Conservation (phyloP, 768 basidiomycete genomes). For the Pulveroboletus sp. region DNA sequence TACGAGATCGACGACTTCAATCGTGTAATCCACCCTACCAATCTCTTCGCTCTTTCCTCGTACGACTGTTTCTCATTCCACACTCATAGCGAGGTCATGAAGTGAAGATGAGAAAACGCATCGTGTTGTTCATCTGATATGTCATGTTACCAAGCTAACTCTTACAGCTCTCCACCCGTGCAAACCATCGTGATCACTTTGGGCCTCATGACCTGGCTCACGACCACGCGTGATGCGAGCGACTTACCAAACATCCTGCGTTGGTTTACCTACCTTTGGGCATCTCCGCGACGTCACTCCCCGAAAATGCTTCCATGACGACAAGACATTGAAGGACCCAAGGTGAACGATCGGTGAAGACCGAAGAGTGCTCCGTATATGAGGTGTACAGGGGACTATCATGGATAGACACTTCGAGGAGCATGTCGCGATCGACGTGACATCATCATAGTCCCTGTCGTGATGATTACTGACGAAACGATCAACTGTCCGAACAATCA, state of each 20-base stretch:
- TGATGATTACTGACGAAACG: slow-evolving; percentile 71
- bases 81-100: neutral
- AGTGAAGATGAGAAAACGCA: slow-evolving; percentile 15
- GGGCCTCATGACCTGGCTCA: too few relatives aligned
- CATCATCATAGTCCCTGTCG: slow-evolving; percentile 77
- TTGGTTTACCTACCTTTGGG: too few relatives aligned
- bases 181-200: slow-evolving; percentile 74
- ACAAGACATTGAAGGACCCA: slow-evolving; percentile 36
- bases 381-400: slow-evolving; percentile 35
- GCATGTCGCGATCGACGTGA: slow-evolving; percentile 29
- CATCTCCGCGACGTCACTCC: too few relatives aligned
- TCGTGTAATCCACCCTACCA: slow-evolving; percentile 57
- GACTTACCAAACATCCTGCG: slow-evolving; percentile 78
- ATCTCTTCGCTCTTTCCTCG: slow-evolving; percentile 58
- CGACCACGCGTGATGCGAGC: slow-evolving; percentile 63
- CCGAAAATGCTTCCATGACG: too few relatives aligned
- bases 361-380: too few relatives aligned
- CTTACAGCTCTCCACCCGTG: slow-evolving; percentile 67
- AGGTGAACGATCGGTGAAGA: slow-evolving; percentile 86
- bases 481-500: slow-evolving; percentile 47
- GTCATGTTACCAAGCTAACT: slow-evolving; percentile 78
- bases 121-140: slow-evolving; percentile 81
- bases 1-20: too few relatives aligned
- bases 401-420: neutral
- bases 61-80: slow-evolving; percentile 45